phyloP scores from a whole-genome alignment of 345 rosid species.

The Pseudoturritis turrita region DNA sequence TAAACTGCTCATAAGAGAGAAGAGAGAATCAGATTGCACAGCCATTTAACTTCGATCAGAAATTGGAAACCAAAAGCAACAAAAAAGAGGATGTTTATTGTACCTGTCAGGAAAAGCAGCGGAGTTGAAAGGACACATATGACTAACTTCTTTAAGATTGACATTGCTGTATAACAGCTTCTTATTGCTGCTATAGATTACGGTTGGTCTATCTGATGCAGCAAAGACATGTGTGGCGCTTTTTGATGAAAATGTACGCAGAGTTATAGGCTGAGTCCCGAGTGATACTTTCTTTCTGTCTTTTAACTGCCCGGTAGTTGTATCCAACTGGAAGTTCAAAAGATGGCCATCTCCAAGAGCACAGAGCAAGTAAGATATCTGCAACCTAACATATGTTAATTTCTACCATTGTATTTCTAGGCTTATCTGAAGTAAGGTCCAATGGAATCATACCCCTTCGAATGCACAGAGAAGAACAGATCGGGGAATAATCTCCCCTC shows the following conservation, averaged over 20 bases:
- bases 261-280: conserved; percentile 96
- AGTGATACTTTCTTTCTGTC: conserved; percentile 96
- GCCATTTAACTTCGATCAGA: neutral
- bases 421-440: conserved; percentile 5
- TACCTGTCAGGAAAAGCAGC: conserved; percentile 99
- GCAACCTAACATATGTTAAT: conserved; percentile 22
- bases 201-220: conserved; percentile 96
- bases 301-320: conserved; percentile 71
- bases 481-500: conserved; percentile 97
- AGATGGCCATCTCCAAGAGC: conserved; percentile 99
- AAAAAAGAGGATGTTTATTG: neutral
- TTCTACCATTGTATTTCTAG: neutral
- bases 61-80: conserved; percentile 23
- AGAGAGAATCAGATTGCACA: conserved; percentile 20
- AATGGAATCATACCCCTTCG: conserved; percentile 74
- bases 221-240: conserved; percentile 87
- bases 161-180: conserved; percentile 95
- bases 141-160: conserved; percentile 94
- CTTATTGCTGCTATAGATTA: conserved; percentile 95
- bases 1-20: conserved; percentile 49
- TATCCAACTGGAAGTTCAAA: conserved; percentile 76
- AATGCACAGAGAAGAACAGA: conserved; percentile 93
- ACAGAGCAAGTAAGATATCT: conserved; percentile 92
- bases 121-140: conserved; percentile 98
- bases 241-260: conserved; percentile 94